phyloP scores from a whole-genome alignment of 2,329 filamentous ascomycete genomes.

The Ophiostoma triangulosporum region DNA sequence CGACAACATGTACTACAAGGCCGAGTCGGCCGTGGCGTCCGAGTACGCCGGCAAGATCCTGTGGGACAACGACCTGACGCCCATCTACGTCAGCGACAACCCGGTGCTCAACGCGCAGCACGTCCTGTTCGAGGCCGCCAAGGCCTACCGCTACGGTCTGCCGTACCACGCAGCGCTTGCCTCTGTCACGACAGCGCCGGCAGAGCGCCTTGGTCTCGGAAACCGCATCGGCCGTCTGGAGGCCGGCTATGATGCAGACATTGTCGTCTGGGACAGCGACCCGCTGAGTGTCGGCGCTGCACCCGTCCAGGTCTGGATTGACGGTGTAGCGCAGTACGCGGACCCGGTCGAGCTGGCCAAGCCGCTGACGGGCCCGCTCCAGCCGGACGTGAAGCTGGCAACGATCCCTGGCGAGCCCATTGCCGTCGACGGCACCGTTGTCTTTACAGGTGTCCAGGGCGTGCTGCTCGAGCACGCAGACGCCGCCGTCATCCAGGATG shows the following conservation, averaged over 20 bases:
- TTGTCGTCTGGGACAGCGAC: conserved; percentile 50
- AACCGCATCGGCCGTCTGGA: conserved; percentile 47
- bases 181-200: conserved; percentile 44
- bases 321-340: conserved; percentile 44
- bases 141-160: conserved; percentile 45
- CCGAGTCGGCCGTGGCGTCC: conserved; percentile 50
- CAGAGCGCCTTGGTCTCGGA: conserved; percentile 42
- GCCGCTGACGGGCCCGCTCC: conserved; percentile 25
- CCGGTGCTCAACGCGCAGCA: conserved; percentile 58
- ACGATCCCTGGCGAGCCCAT: conserved; percentile 28
- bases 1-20: conserved; percentile 59
- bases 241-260: conserved; percentile 46
- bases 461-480: conserved; percentile 33
- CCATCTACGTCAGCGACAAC: conserved; percentile 58
- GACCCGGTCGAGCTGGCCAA: conserved; percentile 41
- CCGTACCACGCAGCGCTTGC: conserved; percentile 47
- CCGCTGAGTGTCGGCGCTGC: conserved; percentile 45
- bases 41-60: conserved; percentile 54
- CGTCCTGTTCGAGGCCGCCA: conserved; percentile 51
- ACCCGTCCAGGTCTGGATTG: conserved; percentile 50
- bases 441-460: conserved; percentile 44
- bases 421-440: conserved; percentile 26
- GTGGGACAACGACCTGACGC: conserved; percentile 49
- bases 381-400: conserved; percentile 27
- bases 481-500: conserved; percentile 16